phyloP scores from a whole-genome alignment of 2,329 filamentous ascomycete genomes.

The Bipolaris sorokiniana region DNA sequence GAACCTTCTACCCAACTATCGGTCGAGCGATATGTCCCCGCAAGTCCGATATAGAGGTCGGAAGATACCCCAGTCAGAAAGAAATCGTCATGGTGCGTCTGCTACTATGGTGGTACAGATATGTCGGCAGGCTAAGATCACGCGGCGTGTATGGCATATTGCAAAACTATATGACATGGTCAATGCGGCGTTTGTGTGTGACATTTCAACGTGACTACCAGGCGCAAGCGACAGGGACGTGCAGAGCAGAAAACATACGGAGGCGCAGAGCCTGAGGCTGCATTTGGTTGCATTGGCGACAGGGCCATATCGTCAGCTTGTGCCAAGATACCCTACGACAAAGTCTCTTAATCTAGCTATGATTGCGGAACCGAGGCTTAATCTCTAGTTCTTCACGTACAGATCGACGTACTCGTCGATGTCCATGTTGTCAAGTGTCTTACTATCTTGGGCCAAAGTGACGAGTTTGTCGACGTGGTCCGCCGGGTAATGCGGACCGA shows the following conservation, averaged over 20 bases:
- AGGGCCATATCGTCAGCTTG: slow-evolving; percentile 13
- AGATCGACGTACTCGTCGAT: slow-evolving; percentile 95
- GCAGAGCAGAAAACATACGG: slow-evolving; percentile 12
- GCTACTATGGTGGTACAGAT: slow-evolving; percentile 11
- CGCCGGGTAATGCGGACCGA: slow-evolving; percentile 80
- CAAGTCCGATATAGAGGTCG: slow-evolving; percentile 11
- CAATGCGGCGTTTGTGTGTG: slow-evolving; percentile 12
- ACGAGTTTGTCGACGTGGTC: slow-evolving; percentile 82
- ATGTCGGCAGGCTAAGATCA: slow-evolving; percentile 17
- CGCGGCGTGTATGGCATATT: slow-evolving; percentile 15
- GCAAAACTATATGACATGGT: slow-evolving; percentile 17
- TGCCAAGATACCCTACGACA: slow-evolving; percentile 14
- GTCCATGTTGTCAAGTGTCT: slow-evolving; percentile 77
- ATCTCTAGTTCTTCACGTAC: slow-evolving; percentile 64
- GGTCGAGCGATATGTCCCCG: slow-evolving; percentile 6
- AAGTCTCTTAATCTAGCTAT: slow-evolving; percentile 31
- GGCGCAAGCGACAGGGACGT: slow-evolving; percentile 17
- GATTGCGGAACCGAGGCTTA: slow-evolving; percentile 17
- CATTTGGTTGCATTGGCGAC: slow-evolving; percentile 22
- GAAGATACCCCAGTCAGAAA: slow-evolving; percentile 2
- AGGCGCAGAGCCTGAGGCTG: slow-evolving; percentile 12
- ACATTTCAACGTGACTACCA: slow-evolving; percentile 11
- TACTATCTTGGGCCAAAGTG: slow-evolving; percentile 75
- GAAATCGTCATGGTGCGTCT: slow-evolving; percentile 14
- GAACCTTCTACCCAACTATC: slow-evolving; percentile 19